phyloP scores from a whole-genome alignment of 176 grass and related monocot species.

The Musa acuminata region DNA sequence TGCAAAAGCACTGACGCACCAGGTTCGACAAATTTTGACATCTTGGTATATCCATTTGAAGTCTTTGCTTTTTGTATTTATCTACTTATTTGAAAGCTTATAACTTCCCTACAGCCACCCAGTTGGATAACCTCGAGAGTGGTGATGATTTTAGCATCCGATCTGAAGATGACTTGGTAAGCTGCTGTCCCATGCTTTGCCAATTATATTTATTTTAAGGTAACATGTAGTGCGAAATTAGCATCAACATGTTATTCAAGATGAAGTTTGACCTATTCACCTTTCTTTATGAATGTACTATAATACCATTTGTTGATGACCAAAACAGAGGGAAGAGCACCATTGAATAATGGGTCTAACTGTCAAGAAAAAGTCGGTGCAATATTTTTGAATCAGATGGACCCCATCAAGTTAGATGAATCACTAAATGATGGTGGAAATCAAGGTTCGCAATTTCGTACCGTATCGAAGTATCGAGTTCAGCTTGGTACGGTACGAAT shows the following conservation, averaged over 20 bases:
- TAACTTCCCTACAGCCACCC: conserved; percentile 1
- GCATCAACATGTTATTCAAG: not conserved
- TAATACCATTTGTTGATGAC: too few species aligned
- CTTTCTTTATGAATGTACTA: not conserved
- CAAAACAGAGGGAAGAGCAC: too few species aligned
- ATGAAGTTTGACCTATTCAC: not conserved
- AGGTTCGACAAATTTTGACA: conserved; percentile 34
- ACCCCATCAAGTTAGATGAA: too few species aligned
- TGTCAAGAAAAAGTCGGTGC: too few species aligned
- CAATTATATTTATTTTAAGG: not conserved
- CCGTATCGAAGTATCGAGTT: too few species aligned
- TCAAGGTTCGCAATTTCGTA: too few species aligned
- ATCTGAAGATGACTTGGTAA: conserved; percentile 68
- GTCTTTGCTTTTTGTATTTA: conserved; percentile 8
- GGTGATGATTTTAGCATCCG: conserved; percentile 66
- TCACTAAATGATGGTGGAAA: too few species aligned
- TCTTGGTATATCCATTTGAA: conserved; percentile 5
- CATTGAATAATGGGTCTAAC: too few species aligned
- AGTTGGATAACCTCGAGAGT: conserved; percentile 46
- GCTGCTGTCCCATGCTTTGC: conserved; percentile 3
- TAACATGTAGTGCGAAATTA: not conserved
- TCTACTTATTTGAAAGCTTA: not conserved
- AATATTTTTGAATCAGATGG: too few species aligned
- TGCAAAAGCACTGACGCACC: conserved; percentile 25
- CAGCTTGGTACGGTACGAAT: too few species aligned